Evolutionary conservation across 352 stramenopile genomes (phyloP).

Genomic region (Pythium dissimile): DNA sequence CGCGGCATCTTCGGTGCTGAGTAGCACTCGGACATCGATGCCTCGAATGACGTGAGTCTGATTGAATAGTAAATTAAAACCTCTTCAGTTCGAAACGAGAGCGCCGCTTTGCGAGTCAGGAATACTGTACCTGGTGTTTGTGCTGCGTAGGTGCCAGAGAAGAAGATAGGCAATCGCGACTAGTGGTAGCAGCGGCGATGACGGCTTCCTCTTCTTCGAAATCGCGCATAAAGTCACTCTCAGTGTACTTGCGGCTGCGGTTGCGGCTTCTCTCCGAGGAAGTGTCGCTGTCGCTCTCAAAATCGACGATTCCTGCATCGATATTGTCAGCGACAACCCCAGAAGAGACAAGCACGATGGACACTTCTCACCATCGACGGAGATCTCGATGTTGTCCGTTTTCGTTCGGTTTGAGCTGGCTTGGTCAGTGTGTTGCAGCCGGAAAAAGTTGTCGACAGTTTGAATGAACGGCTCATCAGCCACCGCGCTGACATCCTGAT

Average conservation of each 20-base stretch:
- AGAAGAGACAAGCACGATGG: no score
- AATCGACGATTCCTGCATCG: slow-evolving; percentile 4
- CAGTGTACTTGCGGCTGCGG: slow-evolving; percentile 63
- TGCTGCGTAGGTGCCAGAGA: no score
- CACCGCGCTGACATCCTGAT: neutral
- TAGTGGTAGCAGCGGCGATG: slow-evolving; percentile 17
- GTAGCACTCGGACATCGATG: slow-evolving; percentile 42
- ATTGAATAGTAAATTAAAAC: neutral
- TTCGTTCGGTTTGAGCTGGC: neutral
- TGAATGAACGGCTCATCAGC: neutral
- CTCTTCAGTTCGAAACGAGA: neutral
- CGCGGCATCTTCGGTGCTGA: slow-evolving; percentile 59
- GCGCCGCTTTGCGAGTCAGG: no score
- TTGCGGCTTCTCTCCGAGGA: slow-evolving; percentile 28
- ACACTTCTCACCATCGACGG: slow-evolving; percentile 3
- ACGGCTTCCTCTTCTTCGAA: slow-evolving; percentile 68
- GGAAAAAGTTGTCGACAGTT: slow-evolving; percentile 69
- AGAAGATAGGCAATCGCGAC: no score
- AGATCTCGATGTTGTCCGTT: neutral
- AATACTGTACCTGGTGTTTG: slow-evolving; percentile 16
- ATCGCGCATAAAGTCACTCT: slow-evolving; percentile 77
- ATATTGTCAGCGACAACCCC: no score
- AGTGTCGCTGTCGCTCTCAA: slow-evolving; percentile 49
- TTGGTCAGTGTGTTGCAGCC: slow-evolving; percentile 22
- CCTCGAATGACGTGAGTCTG: slow-evolving; percentile 5